Evolutionary conservation across 257 asterid species (phyloP), one percentile per base, ranked within the genome.

Genomic region (Pogostemon cablin): DNA sequence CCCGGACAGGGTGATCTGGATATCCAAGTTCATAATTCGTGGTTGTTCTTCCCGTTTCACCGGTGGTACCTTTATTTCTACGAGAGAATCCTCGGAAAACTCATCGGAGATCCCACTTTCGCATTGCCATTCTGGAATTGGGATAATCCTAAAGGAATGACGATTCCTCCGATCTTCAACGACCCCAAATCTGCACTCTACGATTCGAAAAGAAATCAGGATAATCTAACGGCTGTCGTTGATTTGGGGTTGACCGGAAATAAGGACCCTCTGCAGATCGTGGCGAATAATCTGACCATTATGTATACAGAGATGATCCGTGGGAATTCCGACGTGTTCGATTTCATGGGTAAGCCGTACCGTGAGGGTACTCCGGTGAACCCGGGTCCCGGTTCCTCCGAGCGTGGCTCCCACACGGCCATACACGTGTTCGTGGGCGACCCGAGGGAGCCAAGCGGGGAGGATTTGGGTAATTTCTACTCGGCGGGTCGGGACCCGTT

Each of bases 401-500:
- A 85, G 74, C 70, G 73, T 0, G 75, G 76, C 1, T 77, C 86
- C 43, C 90, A 85, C 72, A 68, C 61, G 5, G 44, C 78, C 1
- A 25, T 73, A 4, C 90, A 83, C 50, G 42, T 64, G 1, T 75
- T 46, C 37, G 77, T 73, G 0, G 90, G 90, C 0, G 81, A 85
- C 34, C 86, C 86, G 3, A 9, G 68, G 2, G 49, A 78, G 59
- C 74, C 76, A 1, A 68, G 72, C 9, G 38, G 68, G 0, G 90
- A 82, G 38, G 67, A 85, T 46, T 2, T 85, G 72, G 90, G 87
- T 0, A 81, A 81, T 59, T 83, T 83, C 62, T 82, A 85, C 69
- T 82, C 87, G 1, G 87, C 90, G 4, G 87, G 84, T 0, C 73
- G 86, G 49, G 92, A 87, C 69, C 76, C 86, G 0, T 3, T 84